Base-by-base conservation (phyloP, 345 rosid genomes). In the Firmiana major region DNA sequence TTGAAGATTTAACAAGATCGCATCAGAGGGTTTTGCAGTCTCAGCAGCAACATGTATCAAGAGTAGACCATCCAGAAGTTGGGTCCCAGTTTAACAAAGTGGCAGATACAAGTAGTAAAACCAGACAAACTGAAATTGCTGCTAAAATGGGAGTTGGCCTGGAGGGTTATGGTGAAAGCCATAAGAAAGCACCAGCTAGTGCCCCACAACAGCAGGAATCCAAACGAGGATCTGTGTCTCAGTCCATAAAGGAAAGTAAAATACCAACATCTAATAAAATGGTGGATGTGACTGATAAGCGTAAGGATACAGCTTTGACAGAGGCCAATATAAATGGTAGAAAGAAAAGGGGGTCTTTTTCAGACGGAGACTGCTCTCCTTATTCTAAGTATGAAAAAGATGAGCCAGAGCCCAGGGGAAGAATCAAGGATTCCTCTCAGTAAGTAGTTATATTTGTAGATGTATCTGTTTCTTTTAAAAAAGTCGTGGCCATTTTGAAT, bases 361-460 rank as follows among this genome's bases (percentile, higher is more conserved):
- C 86, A 4, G 93, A 89, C 76, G 97, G 90, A 77, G 92, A 88
- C 74, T 84, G 81, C 79, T 81, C 79, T 80, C 81, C 91, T 63
- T 96, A 85, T 81, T 85, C 86, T 34, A 96, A 93, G 85, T 92
- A 91, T 72, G 94, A 90, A 65, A 96, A 91, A 81, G 92, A 91
- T 84, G 87, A 76, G 71, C 91, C 98, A 21, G 99, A 96, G 83
- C 81, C 82, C 34, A 92, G 85, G 84, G 98, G 94, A 54, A 89
- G 88, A 46, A 90, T 96, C 71, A 89, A 81, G 84, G 97, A 91
- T 82, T 84, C 81, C 57, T 73, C 87, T 68, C 98, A 93, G 99
- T 96, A 85, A 86, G 99, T 89, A 75, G 46, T 78, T 60, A 8
- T 40, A 19, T 75, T 63, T 40, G 74, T 31, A 9, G 31, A 5